Base-by-base conservation (phyloP, 192 early-diverging fungal species). In the Backusella tarrabulga region DNA sequence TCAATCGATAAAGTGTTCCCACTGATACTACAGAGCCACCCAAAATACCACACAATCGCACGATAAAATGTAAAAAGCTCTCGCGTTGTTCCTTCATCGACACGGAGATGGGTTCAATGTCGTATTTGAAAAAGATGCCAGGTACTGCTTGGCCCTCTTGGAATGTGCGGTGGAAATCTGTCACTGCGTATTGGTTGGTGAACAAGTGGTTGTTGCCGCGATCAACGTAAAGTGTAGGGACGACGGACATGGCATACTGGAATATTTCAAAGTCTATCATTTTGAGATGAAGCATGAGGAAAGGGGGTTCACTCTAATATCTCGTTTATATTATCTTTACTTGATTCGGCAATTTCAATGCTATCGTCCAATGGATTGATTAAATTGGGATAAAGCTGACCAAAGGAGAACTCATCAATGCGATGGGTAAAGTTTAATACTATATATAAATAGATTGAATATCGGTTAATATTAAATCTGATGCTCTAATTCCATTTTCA, bases 161-260 rank as follows among this genome's bases (percentile, higher is more conserved):
- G 35, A 80, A 82, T 0, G 76, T 17, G 5, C 76, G 87, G 75
- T 89, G 90, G 40, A 85, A 89, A 77, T 97, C 95, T 34, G 93
- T 97, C 1, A 97, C 96, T 12, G 96, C 94, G 81, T 97, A 99
- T 81, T 99, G 97, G 83, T 95, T 96, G 29, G 97, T 97, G n/a
- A 90, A 50, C 35, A 99, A 74, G 2, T 85, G 73, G 40, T 80
- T 85, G 44, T 79, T 74, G 6, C 72, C 71, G 4, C 87, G 82
- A 83, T 93, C 94, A 26, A 94, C 86, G 71, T 92, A 95, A 23
- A 87, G 90, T 0, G 93, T 96, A 5, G 95, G 94, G 3, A 89
- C 85, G 5, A 98, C 89, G 4, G 93, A 91, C 34, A 98, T 83
- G 78, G 96, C 94, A 85, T 99, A 99, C 69, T 92, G 91, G 77